phyloP scores from a whole-genome alignment of 2,329 filamentous ascomycete genomes.

The Diaporthe amygdali region DNA sequence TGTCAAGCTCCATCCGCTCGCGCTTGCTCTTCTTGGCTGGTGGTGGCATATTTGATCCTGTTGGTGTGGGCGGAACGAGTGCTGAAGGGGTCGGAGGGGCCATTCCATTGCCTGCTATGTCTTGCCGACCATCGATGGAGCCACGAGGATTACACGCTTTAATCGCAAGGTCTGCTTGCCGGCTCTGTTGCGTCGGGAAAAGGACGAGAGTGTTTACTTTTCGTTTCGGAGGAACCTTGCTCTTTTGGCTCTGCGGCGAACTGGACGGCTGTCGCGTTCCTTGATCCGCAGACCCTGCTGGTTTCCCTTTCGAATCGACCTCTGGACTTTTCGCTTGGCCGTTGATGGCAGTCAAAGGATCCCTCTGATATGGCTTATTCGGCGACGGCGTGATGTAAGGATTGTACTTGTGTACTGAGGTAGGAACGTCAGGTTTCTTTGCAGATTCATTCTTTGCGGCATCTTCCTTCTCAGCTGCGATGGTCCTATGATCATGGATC shows the following conservation, averaged over 20 bases:
- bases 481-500: constrained; percentile 84
- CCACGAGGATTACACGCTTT: constrained; percentile 73
- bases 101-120: constrained; percentile 44
- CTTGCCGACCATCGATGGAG: constrained; percentile 39
- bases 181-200: constrained; percentile 78
- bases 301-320: constrained; percentile 44
- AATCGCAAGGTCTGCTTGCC: constrained; percentile 77
- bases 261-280: constrained; percentile 62
- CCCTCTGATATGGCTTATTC: constrained; percentile 75
- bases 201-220: constrained; percentile 80
- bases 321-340: constrained; percentile 32
- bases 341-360: constrained; percentile 39
- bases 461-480: constrained; percentile 64
- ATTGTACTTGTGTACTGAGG: constrained; percentile 93
- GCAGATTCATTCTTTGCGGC: constrained; percentile 54
- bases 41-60: constrained; percentile 61
- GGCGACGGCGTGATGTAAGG: constrained; percentile 89
- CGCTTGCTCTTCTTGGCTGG: constrained; percentile 71
- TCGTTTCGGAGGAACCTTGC: constrained; percentile 58
- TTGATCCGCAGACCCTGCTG: constrained; percentile 55
- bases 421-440: constrained; percentile 68
- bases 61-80: constrained; percentile 65
- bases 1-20: constrained; percentile 78
- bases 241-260: constrained; percentile 52
- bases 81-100: constrained; percentile 72